phyloP scores from a whole-genome alignment of 371 early-diverging fungal genomes.

The Blakeslea trispora region DNA sequence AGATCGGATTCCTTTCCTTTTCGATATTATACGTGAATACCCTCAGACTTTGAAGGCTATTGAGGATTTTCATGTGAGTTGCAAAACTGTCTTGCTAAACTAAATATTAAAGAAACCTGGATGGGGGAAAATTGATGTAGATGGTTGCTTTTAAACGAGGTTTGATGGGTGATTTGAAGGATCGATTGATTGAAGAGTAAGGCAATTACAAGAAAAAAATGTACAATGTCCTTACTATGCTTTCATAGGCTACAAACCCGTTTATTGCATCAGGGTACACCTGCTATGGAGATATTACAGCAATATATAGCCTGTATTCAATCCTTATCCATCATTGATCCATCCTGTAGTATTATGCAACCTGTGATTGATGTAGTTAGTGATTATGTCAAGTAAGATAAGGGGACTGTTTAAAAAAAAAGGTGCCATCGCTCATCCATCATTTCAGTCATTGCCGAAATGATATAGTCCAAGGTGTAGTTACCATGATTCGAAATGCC shows the following conservation, averaged over 20 bases:
- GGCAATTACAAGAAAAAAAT: background rate
- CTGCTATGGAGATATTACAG: conserved; percentile 33
- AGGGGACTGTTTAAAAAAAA: no score
- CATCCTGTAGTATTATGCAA: conserved; percentile 31
- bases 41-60: conserved; percentile 32
- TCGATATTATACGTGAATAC: conserved; percentile 41
- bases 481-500: conserved; percentile 28
- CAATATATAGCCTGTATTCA: conserved; percentile 37
- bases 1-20: conserved; percentile 22
- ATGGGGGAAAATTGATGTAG: no score
- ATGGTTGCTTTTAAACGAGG: conserved; percentile 20
- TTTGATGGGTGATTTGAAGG: conserved; percentile 15
- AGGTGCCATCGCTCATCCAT: no score
- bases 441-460: conserved; percentile 22
- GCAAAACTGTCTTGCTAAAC: no score
- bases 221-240: background rate
- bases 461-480: conserved; percentile 30
- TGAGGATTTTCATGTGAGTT: conserved; percentile 35
- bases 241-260: conserved; percentile 28
- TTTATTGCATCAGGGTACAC: conserved; percentile 40
- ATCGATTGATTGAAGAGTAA: conserved; percentile 33
- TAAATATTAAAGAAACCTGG: no score
- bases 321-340: conserved; percentile 35
- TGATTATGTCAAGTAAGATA: conserved; percentile 30
- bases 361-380: conserved; percentile 30